Conservation (phyloP, 2,329 filamentous ascomycete genomes). For the Ceratocystis lukuohia region DNA sequence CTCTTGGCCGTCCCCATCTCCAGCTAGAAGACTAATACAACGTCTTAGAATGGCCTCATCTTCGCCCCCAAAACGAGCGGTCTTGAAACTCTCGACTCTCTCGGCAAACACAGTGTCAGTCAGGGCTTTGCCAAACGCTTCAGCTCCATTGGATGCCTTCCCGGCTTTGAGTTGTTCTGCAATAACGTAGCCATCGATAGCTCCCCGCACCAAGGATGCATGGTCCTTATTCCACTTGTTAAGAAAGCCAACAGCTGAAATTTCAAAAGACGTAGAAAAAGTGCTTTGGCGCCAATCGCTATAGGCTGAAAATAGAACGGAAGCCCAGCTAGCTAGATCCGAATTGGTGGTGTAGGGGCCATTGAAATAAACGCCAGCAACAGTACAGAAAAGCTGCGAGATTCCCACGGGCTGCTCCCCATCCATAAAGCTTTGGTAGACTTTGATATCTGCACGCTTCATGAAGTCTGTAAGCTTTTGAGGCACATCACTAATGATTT, state of each 20-base stretch:
- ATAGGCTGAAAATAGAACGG: slow-evolving; percentile 10
- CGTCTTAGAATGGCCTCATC: not conserved
- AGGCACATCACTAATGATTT: slow-evolving; percentile 8
- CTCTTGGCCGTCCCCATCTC: slow-evolving; percentile 1
- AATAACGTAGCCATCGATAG: slow-evolving; percentile 16
- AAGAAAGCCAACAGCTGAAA: slow-evolving; percentile 10
- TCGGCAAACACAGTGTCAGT: not conserved
- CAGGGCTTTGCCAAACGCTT: not conserved
- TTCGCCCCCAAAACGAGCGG: slow-evolving; percentile 9
- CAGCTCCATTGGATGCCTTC: not conserved
- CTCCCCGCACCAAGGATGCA: not conserved
- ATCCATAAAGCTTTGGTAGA: not conserved
- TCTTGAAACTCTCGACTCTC: slow-evolving; percentile 8
- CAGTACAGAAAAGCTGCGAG: slow-evolving; percentile 8
- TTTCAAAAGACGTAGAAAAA: slow-evolving; percentile 11
- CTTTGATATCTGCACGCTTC: not conserved
- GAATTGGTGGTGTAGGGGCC: slow-evolving; percentile 10
- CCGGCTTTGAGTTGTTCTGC: not conserved
- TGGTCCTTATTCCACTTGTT: slow-evolving; percentile 8
- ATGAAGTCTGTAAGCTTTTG: slow-evolving; percentile 7
- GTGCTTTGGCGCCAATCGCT: slow-evolving; percentile 10
- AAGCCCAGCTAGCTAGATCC: slow-evolving; percentile 15
- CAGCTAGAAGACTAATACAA: slow-evolving; percentile 5
- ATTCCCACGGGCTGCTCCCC: not conserved
- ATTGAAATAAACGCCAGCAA: slow-evolving; percentile 3